Evolutionary conservation across 1,284 basidiomycete species (phyloP).

Genomic region (Irpex sp.): DNA sequence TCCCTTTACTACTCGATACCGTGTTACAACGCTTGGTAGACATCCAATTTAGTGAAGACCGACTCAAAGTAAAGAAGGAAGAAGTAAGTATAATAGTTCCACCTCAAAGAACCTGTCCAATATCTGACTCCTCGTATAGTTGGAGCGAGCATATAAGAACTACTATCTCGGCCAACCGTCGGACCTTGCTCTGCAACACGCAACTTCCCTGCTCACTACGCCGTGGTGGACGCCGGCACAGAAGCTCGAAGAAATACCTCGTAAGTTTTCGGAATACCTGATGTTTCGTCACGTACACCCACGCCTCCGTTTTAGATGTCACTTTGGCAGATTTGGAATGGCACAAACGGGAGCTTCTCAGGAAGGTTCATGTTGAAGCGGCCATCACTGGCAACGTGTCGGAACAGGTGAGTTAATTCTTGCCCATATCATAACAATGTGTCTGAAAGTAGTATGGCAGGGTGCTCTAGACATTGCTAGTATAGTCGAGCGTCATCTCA

Average conservation of each 20-base stretch:
- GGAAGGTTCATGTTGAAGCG: slow-evolving; percentile 20
- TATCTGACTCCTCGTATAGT: slow-evolving; percentile 11
- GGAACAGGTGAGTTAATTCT: slow-evolving; percentile 15
- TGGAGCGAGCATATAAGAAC: slow-evolving; percentile 23
- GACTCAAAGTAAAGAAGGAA: slow-evolving; percentile 25
- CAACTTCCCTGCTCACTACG: slow-evolving; percentile 18
- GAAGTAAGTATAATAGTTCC: slow-evolving; percentile 17
- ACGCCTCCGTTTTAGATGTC: slow-evolving; percentile 14
- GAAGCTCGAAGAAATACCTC: slow-evolving; percentile 22
- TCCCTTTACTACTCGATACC: slow-evolving; percentile 46
- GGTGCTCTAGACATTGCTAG: slow-evolving; percentile 13
- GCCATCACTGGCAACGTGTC: slow-evolving; percentile 24
- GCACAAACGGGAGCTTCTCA: slow-evolving; percentile 24
- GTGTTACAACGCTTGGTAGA: slow-evolving; percentile 21
- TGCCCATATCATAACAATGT: background rate
- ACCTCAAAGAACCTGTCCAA: background rate
- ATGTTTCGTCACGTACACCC: background rate
- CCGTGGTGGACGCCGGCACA: slow-evolving; percentile 25
- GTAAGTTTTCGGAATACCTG: slow-evolving; percentile 13
- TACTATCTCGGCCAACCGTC: slow-evolving; percentile 29
- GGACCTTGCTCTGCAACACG: slow-evolving; percentile 20
- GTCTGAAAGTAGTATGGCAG: slow-evolving; percentile 8
- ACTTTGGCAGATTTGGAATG: slow-evolving; percentile 18
- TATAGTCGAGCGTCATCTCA: slow-evolving; percentile 16
- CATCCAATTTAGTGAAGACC: slow-evolving; percentile 17